Evolutionary conservation across 1,284 basidiomycete species (phyloP).

Genomic region (Ganoderma sp.): DNA sequence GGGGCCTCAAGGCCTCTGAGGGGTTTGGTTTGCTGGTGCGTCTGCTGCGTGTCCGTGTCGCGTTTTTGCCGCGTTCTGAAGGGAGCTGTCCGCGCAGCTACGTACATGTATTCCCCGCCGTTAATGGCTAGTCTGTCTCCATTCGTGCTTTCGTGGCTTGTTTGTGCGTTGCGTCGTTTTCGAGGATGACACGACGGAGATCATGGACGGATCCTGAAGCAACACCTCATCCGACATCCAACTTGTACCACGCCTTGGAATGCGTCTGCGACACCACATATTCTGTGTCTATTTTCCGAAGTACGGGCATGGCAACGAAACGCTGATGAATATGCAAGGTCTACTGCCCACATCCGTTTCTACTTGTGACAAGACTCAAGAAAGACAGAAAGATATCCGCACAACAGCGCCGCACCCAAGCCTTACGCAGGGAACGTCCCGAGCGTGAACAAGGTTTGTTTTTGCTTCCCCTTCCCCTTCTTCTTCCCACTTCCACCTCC

Average conservation of each 20-base stretch:
- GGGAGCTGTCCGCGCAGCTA: slow-evolving; percentile 1
- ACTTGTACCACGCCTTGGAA: too few species aligned
- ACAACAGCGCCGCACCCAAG: not conserved
- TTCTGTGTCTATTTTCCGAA: too few species aligned
- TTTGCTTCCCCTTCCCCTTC: slow-evolving; percentile 84
- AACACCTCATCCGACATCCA: too few species aligned
- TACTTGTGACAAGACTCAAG: not conserved
- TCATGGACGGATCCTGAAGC: not conserved
- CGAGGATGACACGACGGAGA: too few species aligned
- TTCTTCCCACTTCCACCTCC: slow-evolving; percentile 55
- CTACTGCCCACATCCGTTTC: not conserved
- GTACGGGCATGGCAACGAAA: not conserved
- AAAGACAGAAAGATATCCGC: not conserved
- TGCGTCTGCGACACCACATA: too few species aligned
- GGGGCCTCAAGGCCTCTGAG: too few species aligned
- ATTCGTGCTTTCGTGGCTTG: not conserved
- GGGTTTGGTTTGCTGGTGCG: slow-evolving; percentile 21
- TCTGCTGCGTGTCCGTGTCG: not conserved
- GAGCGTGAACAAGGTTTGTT: slow-evolving; percentile 79
- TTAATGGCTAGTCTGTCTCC: slow-evolving; percentile 17
- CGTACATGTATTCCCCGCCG: slow-evolving; percentile 25
- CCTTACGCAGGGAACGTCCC: slow-evolving; percentile 63
- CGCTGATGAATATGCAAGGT: not conserved
- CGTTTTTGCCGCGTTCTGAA: not conserved
- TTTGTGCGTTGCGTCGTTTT: too few species aligned